Conservation (phyloP, 2,329 filamentous ascomycete species). For the Hypoxylon sp. region DNA sequence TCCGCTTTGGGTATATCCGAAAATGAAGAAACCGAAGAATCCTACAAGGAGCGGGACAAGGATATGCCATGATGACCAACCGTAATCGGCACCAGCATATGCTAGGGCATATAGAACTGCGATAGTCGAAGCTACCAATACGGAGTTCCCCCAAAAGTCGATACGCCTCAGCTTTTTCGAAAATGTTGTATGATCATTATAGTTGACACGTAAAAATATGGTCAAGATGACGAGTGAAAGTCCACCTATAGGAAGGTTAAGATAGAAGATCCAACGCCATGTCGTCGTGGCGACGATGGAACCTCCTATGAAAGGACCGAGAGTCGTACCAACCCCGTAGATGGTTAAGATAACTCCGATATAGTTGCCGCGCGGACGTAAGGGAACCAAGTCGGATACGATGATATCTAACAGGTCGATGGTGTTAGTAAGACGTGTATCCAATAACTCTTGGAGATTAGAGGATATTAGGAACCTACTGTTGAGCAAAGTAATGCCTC, state of each 20-base stretch:
- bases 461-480: background rate
- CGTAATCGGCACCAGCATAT: slow-evolving; percentile 30
- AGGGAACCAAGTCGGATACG: slow-evolving; percentile 45
- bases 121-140: slow-evolving; percentile 31
- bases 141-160: slow-evolving; percentile 42
- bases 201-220: slow-evolving; percentile 30
- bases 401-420: slow-evolving; percentile 45
- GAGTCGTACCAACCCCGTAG: slow-evolving; percentile 30
- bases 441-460: background rate
- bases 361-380: slow-evolving; percentile 33
- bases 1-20: slow-evolving; percentile 55
- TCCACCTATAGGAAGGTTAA: slow-evolving; percentile 55
- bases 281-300: slow-evolving; percentile 34
- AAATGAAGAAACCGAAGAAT: slow-evolving; percentile 55
- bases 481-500: slow-evolving; percentile 53
- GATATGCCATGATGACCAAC: slow-evolving; percentile 45
- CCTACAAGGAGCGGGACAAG: slow-evolving; percentile 59
- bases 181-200: slow-evolving; percentile 20
- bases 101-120: slow-evolving; percentile 35
- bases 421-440: background rate
- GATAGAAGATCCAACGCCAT: slow-evolving; percentile 50
- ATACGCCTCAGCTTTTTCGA: slow-evolving; percentile 40
- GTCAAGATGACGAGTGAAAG: slow-evolving; percentile 50
- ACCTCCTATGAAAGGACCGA: slow-evolving; percentile 47
- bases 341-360: slow-evolving; percentile 38